These are phyloP conservation scores for Chlorociboria aeruginascens DNA, from an alignment of 495 filamentous ascomycete genomes.

Conservation along the genomic window DNA sequence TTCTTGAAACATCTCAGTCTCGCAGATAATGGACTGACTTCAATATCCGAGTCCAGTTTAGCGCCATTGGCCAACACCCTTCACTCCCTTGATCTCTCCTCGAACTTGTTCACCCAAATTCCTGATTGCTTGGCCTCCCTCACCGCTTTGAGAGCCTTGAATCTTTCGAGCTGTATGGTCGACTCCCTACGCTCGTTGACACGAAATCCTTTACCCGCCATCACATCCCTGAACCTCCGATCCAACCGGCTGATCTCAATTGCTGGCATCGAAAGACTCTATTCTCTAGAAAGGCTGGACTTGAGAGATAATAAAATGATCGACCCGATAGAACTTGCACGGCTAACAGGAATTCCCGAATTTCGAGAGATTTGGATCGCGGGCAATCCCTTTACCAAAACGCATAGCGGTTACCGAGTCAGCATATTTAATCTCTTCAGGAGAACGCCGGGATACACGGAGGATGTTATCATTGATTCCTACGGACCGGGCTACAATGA, in stretches of 20 bases:
- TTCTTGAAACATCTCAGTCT: slow-evolving; percentile 86
- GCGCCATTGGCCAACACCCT: slow-evolving; percentile 74
- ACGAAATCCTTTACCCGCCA: slow-evolving; percentile 80
- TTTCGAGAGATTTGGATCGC: slow-evolving; percentile 85
- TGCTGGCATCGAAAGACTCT: slow-evolving; percentile 79
- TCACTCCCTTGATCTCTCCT: slow-evolving; percentile 81
- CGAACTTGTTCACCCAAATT: slow-evolving; percentile 81
- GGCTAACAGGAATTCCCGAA: slow-evolving; percentile 81
- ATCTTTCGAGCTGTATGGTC: slow-evolving; percentile 95
- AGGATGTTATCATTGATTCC: slow-evolving; percentile 83
- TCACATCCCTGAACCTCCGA: slow-evolving; percentile 84
- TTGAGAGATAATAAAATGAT: slow-evolving; percentile 82
- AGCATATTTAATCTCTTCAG: slow-evolving; percentile 96
- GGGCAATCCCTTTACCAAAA: slow-evolving; percentile 82
- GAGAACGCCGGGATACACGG: slow-evolving; percentile 75
- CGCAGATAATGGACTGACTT: slow-evolving; percentile 79
- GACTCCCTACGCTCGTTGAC: slow-evolving; percentile 82
- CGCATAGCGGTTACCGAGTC: slow-evolving; percentile 72
- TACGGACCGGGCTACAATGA: slow-evolving; percentile 72
- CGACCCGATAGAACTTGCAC: slow-evolving; percentile 82
- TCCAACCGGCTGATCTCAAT: slow-evolving; percentile 81
- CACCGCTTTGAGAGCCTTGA: slow-evolving; percentile 73
- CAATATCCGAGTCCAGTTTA: slow-evolving; percentile 60
- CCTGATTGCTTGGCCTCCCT: slow-evolving; percentile 79
- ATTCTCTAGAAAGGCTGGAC: slow-evolving; percentile 81